A percentile compares a stretch with the other conserved stretches of the same genome.
Evolutionary conservation across 2,329 filamentous ascomycete species (phyloP).

Genomic region (Fusarium transvaalense): DNA sequence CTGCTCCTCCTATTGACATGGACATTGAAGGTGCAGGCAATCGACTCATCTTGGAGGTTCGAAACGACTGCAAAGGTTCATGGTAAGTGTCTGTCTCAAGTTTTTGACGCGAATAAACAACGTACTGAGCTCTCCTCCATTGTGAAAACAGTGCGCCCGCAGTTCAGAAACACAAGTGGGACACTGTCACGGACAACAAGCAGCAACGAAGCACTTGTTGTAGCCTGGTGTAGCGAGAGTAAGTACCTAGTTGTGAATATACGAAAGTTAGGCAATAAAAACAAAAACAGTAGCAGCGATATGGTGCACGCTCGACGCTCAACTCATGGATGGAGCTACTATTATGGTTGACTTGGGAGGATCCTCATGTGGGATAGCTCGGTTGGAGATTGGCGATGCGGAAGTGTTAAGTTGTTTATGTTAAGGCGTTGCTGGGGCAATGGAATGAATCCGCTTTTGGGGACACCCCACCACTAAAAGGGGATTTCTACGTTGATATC

Average conservation of each 20-base stretch:
- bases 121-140: slow-evolving; percentile 54
- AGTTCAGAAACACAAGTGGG: slow-evolving; percentile 38
- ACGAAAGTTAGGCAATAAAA: slow-evolving; percentile 5
- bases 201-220: slow-evolving; percentile 53
- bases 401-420: slow-evolving; percentile 45
- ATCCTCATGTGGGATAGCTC: slow-evolving; percentile 43
- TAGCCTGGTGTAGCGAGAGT: slow-evolving; percentile 42
- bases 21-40: slow-evolving; percentile 49
- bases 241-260: slow-evolving; percentile 45
- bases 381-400: slow-evolving; percentile 46
- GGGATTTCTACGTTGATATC: neutral
- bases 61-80: slow-evolving; percentile 42
- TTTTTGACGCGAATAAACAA: slow-evolving; percentile 5
- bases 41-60: slow-evolving; percentile 51
- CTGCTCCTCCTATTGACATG: slow-evolving; percentile 50
- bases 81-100: slow-evolving; percentile 11
- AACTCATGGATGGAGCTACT: slow-evolving; percentile 43
- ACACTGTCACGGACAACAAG: slow-evolving; percentile 51
- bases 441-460: slow-evolving; percentile 3
- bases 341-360: slow-evolving; percentile 43
- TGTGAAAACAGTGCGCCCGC: slow-evolving; percentile 42
- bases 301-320: slow-evolving; percentile 16
- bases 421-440: slow-evolving; percentile 39
- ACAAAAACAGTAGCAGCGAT: slow-evolving; percentile 14
- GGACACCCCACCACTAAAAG: slow-evolving; percentile 17